A percentile compares a stretch with the other conserved stretches of the same genome.
These are phyloP conservation scores for Suillus brevipes DNA, from an alignment of 768 basidiomycete species.

Conservation along the genomic window DNA sequence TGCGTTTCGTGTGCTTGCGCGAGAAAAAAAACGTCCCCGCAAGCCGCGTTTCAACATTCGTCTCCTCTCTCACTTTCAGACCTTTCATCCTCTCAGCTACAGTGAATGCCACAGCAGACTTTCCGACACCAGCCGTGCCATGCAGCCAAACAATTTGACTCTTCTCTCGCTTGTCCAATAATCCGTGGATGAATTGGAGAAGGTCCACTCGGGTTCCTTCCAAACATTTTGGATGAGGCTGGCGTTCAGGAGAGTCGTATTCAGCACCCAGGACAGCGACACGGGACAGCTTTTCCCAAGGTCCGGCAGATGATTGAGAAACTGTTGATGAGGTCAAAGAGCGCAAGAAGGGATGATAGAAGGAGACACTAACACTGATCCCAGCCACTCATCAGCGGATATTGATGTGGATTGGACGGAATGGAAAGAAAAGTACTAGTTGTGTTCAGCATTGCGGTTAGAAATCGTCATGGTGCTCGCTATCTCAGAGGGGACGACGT, in stretches of 20 bases:
- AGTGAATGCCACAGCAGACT: neutral
- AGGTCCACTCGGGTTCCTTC: neutral
- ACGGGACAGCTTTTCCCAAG: neutral
- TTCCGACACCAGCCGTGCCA: neutral
- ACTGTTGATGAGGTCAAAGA: too few relatives aligned
- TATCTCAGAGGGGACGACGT: too few relatives aligned
- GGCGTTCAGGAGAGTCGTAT: neutral
- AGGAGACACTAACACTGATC: too few relatives aligned
- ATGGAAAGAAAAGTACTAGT: too few relatives aligned
- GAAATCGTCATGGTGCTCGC: too few relatives aligned
- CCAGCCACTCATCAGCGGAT: too few relatives aligned
- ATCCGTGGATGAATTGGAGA: neutral
- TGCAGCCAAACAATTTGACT: neutral
- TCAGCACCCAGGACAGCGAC: neutral
- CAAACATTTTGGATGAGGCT: neutral
- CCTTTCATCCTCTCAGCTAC: neutral
- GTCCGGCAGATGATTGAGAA: neutral
- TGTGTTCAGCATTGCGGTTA: too few relatives aligned
- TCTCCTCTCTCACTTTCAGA: neutral
- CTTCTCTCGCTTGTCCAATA: neutral
- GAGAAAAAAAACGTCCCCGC: conserved; percentile 1
- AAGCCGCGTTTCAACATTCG: neutral
- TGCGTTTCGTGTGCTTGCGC: neutral
- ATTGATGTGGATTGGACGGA: too few relatives aligned
- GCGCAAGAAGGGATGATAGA: too few relatives aligned